Conservation (phyloP, 305 asterid genomes). For the Fraxinus dipetala region DNA sequence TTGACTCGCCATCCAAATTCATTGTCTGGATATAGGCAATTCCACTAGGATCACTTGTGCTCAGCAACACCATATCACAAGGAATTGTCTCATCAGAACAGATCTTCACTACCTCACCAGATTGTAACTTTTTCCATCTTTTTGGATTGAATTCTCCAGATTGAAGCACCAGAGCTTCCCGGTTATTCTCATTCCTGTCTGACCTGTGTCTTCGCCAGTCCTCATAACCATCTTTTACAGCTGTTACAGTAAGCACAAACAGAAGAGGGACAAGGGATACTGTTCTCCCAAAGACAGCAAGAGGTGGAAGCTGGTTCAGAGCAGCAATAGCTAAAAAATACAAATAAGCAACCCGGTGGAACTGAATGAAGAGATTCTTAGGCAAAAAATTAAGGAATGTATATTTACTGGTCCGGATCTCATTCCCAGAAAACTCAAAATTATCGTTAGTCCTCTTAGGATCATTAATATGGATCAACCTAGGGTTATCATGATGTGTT, state of each 20-base stretch:
- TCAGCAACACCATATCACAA: constrained; percentile 85
- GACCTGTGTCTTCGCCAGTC: constrained; percentile 99
- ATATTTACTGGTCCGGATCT: constrained; percentile 94
- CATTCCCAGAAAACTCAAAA: constrained; percentile 77
- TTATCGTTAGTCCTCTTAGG: constrained; percentile 69
- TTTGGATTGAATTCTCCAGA: constrained; percentile 55
- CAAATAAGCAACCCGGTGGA: constrained; percentile 90
- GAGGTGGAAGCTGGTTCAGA: constrained; percentile 96
- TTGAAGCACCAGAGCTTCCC: constrained; percentile 81
- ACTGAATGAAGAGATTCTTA: constrained; percentile 91
- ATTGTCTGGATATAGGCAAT: constrained; percentile 97
- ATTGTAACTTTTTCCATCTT: constrained; percentile 74
- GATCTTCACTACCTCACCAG: constrained; percentile 92
- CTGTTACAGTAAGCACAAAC: constrained; percentile 92
- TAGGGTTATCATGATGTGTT: constrained; percentile 59
- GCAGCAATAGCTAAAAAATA: constrained; percentile 92
- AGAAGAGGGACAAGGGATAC: constrained; percentile 96
- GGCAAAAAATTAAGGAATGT: constrained; percentile 83
- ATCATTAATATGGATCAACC: constrained; percentile 82
- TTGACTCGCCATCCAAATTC: constrained; percentile 98
- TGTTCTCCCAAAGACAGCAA: constrained; percentile 96
- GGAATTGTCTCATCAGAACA: constrained; percentile 81
- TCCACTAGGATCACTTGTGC: constrained; percentile 93
- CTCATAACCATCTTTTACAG: constrained; percentile 97
- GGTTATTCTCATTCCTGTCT: constrained; percentile 92